Conservation (phyloP, 1,284 basidiomycete genomes). For the Cutaneotrichosporon cyanovorans region DNA sequence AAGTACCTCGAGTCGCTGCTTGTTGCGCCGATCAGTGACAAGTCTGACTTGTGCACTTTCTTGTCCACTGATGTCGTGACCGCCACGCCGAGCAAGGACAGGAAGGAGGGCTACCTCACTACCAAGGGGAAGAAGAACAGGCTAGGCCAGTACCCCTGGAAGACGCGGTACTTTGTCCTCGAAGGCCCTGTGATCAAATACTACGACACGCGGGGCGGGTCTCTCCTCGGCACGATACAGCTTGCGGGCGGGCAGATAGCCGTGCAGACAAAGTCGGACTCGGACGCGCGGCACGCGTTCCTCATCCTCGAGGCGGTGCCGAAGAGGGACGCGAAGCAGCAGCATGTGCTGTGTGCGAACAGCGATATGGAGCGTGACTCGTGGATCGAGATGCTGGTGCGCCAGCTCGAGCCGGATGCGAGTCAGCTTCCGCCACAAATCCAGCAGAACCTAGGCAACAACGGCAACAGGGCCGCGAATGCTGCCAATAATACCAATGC, state of each 20-base stretch:
- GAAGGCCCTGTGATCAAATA: constrained; percentile 82
- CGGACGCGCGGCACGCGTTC: constrained; percentile 93
- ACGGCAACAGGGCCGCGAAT: constrained; percentile 35
- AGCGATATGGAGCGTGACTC: constrained; percentile 85
- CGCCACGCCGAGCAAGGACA: constrained; percentile 75
- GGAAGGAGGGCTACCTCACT: constrained; percentile 92
- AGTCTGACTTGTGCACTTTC: constrained; percentile 84
- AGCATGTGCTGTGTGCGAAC: constrained; percentile 92
- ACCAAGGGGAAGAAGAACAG: constrained; percentile 89
- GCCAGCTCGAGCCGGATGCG: constrained; percentile 50
- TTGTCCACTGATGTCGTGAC: constrained; percentile 82
- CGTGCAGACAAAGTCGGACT: constrained; percentile 62
- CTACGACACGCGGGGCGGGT: constrained; percentile 87
- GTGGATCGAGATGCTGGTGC: constrained; percentile 90
- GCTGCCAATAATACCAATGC: no score
- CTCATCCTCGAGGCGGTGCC: constrained; percentile 82
- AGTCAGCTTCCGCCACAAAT: constrained; percentile 21
- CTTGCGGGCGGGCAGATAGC: constrained; percentile 84
- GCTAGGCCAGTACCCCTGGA: constrained; percentile 64
- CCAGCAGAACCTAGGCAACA: constrained; percentile 34
- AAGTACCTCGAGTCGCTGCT: constrained; percentile 81
- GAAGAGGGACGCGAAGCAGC: constrained; percentile 53
- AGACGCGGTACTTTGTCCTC: constrained; percentile 87
- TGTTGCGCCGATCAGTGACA: constrained; percentile 72
- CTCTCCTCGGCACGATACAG: constrained; percentile 78